Conservation (phyloP, 768 basidiomycete species). For the Mycena rebaudengoi region DNA sequence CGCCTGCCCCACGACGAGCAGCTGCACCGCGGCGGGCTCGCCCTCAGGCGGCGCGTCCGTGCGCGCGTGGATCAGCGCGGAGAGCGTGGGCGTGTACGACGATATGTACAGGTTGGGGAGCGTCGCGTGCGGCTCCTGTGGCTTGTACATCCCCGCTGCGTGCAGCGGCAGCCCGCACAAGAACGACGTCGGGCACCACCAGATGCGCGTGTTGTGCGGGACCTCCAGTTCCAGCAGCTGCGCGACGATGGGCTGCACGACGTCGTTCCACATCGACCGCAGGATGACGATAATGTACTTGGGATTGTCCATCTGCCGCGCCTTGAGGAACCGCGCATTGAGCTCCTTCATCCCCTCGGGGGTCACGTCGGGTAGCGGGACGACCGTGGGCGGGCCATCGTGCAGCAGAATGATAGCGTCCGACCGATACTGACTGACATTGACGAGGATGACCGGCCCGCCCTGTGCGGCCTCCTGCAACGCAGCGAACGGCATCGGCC, state of each 20-base stretch:
- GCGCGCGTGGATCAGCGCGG: constrained; percentile 11
- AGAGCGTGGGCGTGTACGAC: constrained; percentile 22
- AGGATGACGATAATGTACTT: not conserved
- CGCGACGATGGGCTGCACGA: not conserved
- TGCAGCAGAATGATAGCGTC: constrained; percentile 18
- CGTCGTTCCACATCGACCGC: not conserved
- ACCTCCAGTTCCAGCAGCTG: not conserved
- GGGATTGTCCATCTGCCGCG: not conserved
- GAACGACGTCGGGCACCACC: constrained; percentile 8
- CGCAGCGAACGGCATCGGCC: constrained; percentile 27
- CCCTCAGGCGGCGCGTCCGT: no score
- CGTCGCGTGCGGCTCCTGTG: not conserved
- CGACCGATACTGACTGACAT: constrained; percentile 30
- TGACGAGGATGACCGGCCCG: constrained; percentile 48
- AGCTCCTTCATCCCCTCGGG: not conserved
- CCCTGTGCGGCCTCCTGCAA: constrained; percentile 36
- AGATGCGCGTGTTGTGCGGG: not conserved
- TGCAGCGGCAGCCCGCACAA: constrained; percentile 19
- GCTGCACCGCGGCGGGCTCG: not conserved
- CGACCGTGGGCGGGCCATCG: not conserved
- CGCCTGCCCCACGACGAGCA: not conserved
- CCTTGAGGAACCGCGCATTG: not conserved
- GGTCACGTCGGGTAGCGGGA: not conserved
- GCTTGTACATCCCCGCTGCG: constrained; percentile 21
- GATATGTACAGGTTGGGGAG: constrained; percentile 10